Evolutionary conservation across 2,329 filamentous ascomycete species (phyloP), one percentile per base, ranked within the genome.

Genomic region (Grosmannia huntii): DNA sequence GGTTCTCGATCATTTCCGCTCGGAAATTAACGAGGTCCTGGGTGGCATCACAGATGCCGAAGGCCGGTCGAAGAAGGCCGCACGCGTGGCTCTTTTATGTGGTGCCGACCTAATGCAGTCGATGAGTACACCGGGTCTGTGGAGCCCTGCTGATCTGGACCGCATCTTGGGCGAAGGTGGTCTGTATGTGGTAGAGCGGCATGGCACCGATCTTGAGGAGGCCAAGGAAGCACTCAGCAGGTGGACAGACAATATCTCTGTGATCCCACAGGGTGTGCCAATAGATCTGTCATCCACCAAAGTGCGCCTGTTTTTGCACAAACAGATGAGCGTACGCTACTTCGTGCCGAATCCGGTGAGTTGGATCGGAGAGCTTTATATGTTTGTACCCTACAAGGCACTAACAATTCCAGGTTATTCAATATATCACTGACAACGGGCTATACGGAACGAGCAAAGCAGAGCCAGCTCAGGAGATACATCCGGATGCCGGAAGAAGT

Each of bases 1-100:
- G 65, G 91, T 96, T 48, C 77, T 96, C 54, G 90, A 95, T 67
- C 92, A 96, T 72, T 94, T 96, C 66, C 85, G 95, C 64, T 75
- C 92, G 68, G 90, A 96, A 70, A 89, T 96, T 68, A 96, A 96
- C 69, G 80, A 82, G 27, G 81, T 89, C 51, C 76, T 85, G 33
- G 85, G 86, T 46, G 91, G 91, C 7, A 82, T 94, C 33, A 79
- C 87, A 65, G 81, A 79, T 53, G 76, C 79, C 23, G 80, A 86
- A 63, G 89, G 89, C 60, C 75, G 76, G 57, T 6, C 82, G 79
- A 59, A 57, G n/a, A 57, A 55, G 36, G 67, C 86, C 83, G 69
- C 80, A 76, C 84, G 84, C 59, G 89, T 96, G 64, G 84, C 89
- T 53, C 79, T 96, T 41, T 79, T 96, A 36, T 90, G 63, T 53